A percentile compares a stretch with the other conserved stretches of the same genome.
phyloP scores from a whole-genome alignment of 495 filamentous ascomycete species.

The Trichodelitschia bisporula region DNA sequence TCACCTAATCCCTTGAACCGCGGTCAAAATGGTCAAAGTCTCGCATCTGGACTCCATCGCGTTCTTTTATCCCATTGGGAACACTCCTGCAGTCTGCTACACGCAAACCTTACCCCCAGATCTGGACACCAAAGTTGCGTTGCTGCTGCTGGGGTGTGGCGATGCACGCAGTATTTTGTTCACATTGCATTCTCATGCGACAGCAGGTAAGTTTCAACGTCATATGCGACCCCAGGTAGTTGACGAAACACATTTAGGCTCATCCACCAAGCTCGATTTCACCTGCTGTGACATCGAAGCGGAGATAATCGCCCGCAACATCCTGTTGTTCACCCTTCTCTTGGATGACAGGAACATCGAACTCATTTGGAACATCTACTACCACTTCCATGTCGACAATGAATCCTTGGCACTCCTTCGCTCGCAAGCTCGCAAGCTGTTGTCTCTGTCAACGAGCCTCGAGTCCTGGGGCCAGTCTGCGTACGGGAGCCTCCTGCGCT shows the following conservation, averaged over 20 bases:
- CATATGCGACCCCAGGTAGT: too few relatives aligned
- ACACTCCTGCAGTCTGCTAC: slow-evolving; percentile 1
- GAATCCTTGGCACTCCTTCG: slow-evolving; percentile 14
- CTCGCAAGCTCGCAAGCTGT: slow-evolving; percentile 19
- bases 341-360: slow-evolving; percentile 14
- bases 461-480: slow-evolving; percentile 9
- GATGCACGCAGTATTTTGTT: slow-evolving; percentile 8
- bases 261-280: slow-evolving; percentile 10
- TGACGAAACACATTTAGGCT: not conserved
- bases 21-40: too few relatives aligned
- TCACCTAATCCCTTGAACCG: too few relatives aligned
- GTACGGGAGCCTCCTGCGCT: slow-evolving; percentile 11
- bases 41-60: too few relatives aligned
- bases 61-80: slow-evolving; percentile 1
- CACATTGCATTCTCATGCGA: slow-evolving; percentile 2
- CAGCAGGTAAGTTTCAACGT: slow-evolving; percentile 1
- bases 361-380: slow-evolving; percentile 28
- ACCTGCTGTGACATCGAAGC: slow-evolving; percentile 26
- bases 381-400: slow-evolving; percentile 22
- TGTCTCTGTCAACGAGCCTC: slow-evolving; percentile 10
- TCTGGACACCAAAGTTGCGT: not conserved
- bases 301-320: slow-evolving; percentile 25
- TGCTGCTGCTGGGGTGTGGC: slow-evolving; percentile 4
- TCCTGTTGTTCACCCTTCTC: slow-evolving; percentile 23
- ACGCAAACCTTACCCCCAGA: not conserved